A percentile compares a stretch with the other conserved stretches of the same genome.
Conservation (phyloP, 2,329 filamentous ascomycete genomes). For the Verticillium zaregamsianum region DNA sequence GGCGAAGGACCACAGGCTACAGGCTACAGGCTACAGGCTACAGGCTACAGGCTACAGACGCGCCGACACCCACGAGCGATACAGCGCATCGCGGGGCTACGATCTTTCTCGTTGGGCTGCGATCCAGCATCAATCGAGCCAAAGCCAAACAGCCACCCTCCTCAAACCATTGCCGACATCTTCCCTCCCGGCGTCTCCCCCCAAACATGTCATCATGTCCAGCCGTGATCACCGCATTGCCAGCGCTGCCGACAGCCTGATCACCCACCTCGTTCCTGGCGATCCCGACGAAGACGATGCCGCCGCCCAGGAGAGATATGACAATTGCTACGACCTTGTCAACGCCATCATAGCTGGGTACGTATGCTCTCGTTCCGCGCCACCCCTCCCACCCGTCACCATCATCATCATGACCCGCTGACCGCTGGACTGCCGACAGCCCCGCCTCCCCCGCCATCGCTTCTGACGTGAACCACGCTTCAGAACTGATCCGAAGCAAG, state of each 20-base stretch:
- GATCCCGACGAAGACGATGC: constrained; percentile 63
- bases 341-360: constrained; percentile 50
- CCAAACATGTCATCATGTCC: constrained; percentile 10
- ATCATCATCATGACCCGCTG: not conserved
- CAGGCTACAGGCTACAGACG: not conserved
- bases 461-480: constrained; percentile 83
- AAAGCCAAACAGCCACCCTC: too few species aligned
- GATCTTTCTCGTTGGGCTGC: not conserved
- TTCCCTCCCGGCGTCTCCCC: not conserved
- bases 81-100: not conserved
- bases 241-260: constrained; percentile 73
- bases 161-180: not conserved
- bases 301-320: constrained; percentile 64
- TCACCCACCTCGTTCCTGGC: constrained; percentile 67
- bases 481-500: constrained; percentile 86
- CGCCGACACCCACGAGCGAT: not conserved
- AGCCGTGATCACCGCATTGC: constrained; percentile 60
- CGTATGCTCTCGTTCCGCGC: constrained; percentile 8
- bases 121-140: not conserved
- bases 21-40: not conserved
- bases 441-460: constrained; percentile 51
- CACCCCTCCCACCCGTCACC: not conserved
- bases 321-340: constrained; percentile 52
- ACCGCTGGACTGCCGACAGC: constrained; percentile 21
- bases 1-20: not conserved